Evolutionary conservation across 306 rosid species (phyloP).

Genomic region (Lathyrus tuberosus): DNA sequence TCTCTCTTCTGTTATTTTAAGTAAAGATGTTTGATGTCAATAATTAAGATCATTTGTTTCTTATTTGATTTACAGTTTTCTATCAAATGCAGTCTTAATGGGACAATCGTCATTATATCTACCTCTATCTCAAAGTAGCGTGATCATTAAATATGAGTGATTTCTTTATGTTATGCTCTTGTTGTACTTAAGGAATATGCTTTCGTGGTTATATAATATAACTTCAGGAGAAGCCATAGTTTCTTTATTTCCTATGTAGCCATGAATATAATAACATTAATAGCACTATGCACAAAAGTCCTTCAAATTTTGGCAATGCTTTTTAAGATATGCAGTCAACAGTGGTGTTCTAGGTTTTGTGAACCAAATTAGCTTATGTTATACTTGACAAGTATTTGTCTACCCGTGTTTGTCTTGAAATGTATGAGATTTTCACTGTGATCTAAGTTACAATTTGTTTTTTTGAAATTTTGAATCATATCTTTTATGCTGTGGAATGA

Average conservation of each 20-base stretch:
- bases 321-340: slow-evolving; percentile 22
- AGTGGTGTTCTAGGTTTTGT: slow-evolving; percentile 18
- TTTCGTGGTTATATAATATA: slow-evolving; percentile 29
- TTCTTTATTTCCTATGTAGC: neutral
- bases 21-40: slow-evolving; percentile 17
- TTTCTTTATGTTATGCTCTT: slow-evolving; percentile 19
- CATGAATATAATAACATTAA: slow-evolving; percentile 8
- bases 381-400: slow-evolving; percentile 28
- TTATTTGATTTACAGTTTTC: slow-evolving; percentile 32
- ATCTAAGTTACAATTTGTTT: slow-evolving; percentile 1
- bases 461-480: slow-evolving; percentile 25
- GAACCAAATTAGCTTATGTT: slow-evolving; percentile 13
- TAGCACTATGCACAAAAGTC: neutral
- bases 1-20: slow-evolving; percentile 26
- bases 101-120: slow-evolving; percentile 27
- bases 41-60: slow-evolving; percentile 30
- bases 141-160: slow-evolving; percentile 15
- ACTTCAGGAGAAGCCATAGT: slow-evolving; percentile 1
- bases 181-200: slow-evolving; percentile 34
- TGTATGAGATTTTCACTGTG: neutral
- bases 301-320: slow-evolving; percentile 18
- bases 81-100: slow-evolving; percentile 39
- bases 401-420: slow-evolving; percentile 23
- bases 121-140: slow-evolving; percentile 33
- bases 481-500: slow-evolving; percentile 26